Percentiles rank a stretch among this genome's conserved stretches.
phyloP scores from a whole-genome alignment of 192 early-diverging fungal species.

The Powellomyces hirtus region DNA sequence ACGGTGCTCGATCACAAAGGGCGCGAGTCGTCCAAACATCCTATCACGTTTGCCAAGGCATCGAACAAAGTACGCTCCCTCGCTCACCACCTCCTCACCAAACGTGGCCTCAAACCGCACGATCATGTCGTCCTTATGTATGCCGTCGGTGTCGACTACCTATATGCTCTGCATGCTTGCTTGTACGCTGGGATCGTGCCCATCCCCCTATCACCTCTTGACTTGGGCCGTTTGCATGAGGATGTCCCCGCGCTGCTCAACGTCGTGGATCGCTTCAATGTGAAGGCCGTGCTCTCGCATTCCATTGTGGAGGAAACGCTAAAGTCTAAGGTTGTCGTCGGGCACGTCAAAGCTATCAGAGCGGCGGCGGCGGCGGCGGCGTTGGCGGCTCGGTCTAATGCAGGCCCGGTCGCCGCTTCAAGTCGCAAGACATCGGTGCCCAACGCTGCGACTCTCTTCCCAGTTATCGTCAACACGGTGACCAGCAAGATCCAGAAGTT shows the following conservation, averaged over 20 bases:
- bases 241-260: constrained; percentile 66
- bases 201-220: constrained; percentile 71
- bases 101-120: constrained; percentile 49
- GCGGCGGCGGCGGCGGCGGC: neutral
- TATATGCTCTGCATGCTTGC: constrained; percentile 73
- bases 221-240: constrained; percentile 60
- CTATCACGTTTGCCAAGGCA: constrained; percentile 69
- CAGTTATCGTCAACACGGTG: constrained; percentile 53
- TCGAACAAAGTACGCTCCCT: constrained; percentile 61
- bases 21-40: constrained; percentile 53
- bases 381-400: neutral
- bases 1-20: constrained; percentile 56
- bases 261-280: constrained; percentile 60
- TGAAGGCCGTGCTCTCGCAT: constrained; percentile 61
- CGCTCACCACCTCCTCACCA: constrained; percentile 57
- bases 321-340: constrained; percentile 56
- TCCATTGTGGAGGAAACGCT: constrained; percentile 64
- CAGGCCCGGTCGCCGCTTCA: neutral
- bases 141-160: constrained; percentile 68
- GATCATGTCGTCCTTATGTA: constrained; percentile 65
- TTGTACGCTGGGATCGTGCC: constrained; percentile 72
- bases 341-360: constrained; percentile 50
- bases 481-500: constrained; percentile 64
- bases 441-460: constrained; percentile 38
- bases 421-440: neutral